These are phyloP conservation scores for Monosporascus sp. DNA, from an alignment of 2,329 filamentous ascomycete species.

Conservation along the genomic window DNA sequence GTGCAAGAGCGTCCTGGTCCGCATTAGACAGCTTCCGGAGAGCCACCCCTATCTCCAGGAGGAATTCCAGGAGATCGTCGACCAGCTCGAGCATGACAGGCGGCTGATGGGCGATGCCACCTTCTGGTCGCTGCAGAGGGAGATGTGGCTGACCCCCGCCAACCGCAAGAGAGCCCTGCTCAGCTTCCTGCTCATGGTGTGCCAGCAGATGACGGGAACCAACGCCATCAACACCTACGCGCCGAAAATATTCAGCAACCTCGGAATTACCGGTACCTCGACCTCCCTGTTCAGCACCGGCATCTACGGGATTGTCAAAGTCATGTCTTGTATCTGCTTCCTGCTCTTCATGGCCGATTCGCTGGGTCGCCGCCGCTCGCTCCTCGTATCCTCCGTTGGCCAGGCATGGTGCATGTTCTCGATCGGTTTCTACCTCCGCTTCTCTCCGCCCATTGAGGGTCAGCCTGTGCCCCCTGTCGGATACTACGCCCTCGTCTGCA, in stretches of 20 bases:
- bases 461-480: slow-evolving; percentile 52
- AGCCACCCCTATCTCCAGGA: slow-evolving; percentile 51
- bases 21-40: slow-evolving; percentile 48
- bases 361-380: slow-evolving; percentile 48
- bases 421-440: slow-evolving; percentile 59
- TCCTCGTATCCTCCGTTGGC: slow-evolving; percentile 56
- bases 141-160: slow-evolving; percentile 56
- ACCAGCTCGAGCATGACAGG: slow-evolving; percentile 58
- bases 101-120: slow-evolving; percentile 48
- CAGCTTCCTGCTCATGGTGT: slow-evolving; percentile 57
- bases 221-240: slow-evolving; percentile 32
- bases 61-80: slow-evolving; percentile 56
- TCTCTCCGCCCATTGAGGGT: slow-evolving; percentile 46
- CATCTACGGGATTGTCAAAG: slow-evolving; percentile 59
- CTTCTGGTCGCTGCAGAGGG: slow-evolving; percentile 54
- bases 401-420: slow-evolving; percentile 60
- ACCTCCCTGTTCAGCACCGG: slow-evolving; percentile 57
- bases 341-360: slow-evolving; percentile 56
- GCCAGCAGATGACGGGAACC: slow-evolving; percentile 66
- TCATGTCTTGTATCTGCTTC: slow-evolving; percentile 51
- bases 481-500: slow-evolving; percentile 60
- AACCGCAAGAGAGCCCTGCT: slow-evolving; percentile 62
- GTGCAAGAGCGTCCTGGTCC: slow-evolving; percentile 47
- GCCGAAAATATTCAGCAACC: slow-evolving; percentile 27
- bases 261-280: slow-evolving; percentile 38